Evolutionary conservation across 2,329 filamentous ascomycete species (phyloP).

Genomic region (Cryphonectria radicalis): DNA sequence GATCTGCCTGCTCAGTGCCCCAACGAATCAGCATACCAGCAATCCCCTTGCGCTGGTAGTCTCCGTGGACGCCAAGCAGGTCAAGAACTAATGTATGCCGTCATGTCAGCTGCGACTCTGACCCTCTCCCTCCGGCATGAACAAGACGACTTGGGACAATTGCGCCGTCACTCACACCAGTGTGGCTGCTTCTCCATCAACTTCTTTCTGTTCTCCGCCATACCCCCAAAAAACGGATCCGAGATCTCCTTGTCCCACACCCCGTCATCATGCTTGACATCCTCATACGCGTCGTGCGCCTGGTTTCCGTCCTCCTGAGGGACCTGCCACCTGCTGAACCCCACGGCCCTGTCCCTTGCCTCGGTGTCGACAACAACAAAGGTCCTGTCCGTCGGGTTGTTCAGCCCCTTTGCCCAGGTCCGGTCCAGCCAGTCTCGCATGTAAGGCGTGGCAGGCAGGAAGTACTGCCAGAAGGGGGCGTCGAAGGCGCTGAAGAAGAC

Average conservation of each 20-base stretch:
- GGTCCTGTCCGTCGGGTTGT: neutral
- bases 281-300: neutral
- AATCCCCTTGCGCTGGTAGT: neutral
- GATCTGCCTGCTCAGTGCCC: neutral
- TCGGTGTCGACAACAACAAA: neutral
- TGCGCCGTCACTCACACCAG: neutral
- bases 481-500: neutral
- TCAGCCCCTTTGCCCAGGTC: neutral
- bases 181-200: neutral
- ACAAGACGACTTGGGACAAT: too few species aligned
- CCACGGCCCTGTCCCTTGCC: neutral
- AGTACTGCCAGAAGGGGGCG: neutral
- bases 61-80: neutral
- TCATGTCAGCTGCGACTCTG: neutral
- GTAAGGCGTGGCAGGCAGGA: neutral
- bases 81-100: neutral
- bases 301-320: neutral
- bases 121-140: neutral
- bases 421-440: neutral
- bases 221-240: neutral
- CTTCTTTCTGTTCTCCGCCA: neutral
- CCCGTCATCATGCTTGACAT: neutral
- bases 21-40: neutral
- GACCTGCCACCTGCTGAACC: slow-evolving; percentile 1
- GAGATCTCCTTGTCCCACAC: neutral